phyloP scores from a whole-genome alignment of 202 grass and related monocot genomes.

The Dendrocalamus latiflorus region DNA sequence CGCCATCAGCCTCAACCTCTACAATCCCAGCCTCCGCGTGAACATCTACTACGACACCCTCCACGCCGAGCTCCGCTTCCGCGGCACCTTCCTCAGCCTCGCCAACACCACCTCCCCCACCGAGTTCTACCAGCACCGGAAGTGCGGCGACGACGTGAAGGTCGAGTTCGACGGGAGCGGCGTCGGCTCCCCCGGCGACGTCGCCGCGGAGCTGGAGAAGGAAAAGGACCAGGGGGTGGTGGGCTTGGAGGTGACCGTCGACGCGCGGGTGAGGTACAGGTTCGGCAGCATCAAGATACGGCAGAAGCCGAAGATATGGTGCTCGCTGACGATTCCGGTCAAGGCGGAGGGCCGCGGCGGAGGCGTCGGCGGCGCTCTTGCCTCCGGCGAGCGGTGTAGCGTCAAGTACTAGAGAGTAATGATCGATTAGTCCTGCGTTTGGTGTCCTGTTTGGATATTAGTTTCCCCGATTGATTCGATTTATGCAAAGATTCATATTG shows the following conservation, averaged over 20 bases:
- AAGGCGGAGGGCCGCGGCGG: background rate
- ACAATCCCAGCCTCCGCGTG: conserved; percentile 61
- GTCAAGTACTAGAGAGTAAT: conserved; percentile 27
- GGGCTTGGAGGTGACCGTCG: conserved; percentile 28
- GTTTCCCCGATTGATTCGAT: no score
- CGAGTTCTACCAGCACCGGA: conserved; percentile 41
- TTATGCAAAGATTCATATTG: no score
- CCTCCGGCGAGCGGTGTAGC: conserved; percentile 23
- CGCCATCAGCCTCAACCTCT: conserved; percentile 30
- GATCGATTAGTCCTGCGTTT: no score
- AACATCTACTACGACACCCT: conserved; percentile 56
- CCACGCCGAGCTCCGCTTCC: conserved; percentile 25
- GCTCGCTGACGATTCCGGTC: conserved; percentile 37
- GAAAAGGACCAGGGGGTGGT: conserved; percentile 14
- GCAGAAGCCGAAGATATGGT: conserved; percentile 52
- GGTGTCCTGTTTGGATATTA: no score
- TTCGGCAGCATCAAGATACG: conserved; percentile 35
- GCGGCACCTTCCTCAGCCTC: conserved; percentile 18
- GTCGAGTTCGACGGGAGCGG: conserved; percentile 23
- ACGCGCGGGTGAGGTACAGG: conserved; percentile 36
- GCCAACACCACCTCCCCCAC: background rate
- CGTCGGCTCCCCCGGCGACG: background rate
- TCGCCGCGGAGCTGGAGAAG: background rate
- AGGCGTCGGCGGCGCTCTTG: no score
- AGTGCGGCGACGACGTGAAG: conserved; percentile 5